These are phyloP conservation scores for Tetrastigma voinierianum DNA, from an alignment of 164 flowering plant species.

Conservation along the genomic window DNA sequence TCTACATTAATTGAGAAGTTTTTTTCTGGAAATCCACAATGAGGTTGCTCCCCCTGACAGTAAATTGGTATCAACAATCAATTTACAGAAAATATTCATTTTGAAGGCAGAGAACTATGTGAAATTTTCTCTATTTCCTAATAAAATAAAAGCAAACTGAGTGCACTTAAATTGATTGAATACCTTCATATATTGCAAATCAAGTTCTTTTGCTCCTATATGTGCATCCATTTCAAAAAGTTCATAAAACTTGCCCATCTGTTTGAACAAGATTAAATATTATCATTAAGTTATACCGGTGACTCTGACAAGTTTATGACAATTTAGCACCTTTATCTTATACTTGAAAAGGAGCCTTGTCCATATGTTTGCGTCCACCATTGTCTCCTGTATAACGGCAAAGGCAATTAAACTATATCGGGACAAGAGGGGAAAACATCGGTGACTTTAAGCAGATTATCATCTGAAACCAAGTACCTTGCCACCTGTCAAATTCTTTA, in stretches of 20 bases:
- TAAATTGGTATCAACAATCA: constrained; percentile 9
- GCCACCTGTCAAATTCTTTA: constrained; percentile 74
- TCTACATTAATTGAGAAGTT: constrained; percentile 85
- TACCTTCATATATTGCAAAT: constrained; percentile 98
- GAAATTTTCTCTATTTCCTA: too few relatives aligned
- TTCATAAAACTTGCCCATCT: constrained; percentile 99
- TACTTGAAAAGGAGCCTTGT: constrained; percentile 97
- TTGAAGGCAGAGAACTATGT: too few relatives aligned
- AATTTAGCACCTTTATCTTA: background rate
- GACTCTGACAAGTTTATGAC: background rate
- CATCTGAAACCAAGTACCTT: constrained; percentile 58
- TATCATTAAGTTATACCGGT: background rate
- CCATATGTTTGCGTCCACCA: constrained; percentile 99
- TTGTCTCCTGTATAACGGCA: constrained; percentile 63
- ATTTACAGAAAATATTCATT: too few relatives aligned
- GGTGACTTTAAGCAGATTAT: constrained; percentile 2
- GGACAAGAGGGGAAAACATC: background rate
- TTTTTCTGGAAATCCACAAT: constrained; percentile 96
- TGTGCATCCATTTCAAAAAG: constrained; percentile 99
- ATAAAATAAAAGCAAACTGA: background rate
- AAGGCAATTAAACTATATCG: background rate
- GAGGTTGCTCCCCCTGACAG: constrained; percentile 94
- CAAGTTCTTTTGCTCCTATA: constrained; percentile 83
- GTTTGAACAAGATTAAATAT: constrained; percentile 19
- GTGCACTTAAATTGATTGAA: background rate